These are phyloP conservation scores for Picea abies DNA, from an alignment of 83 land plant species.

Conservation along the genomic window DNA sequence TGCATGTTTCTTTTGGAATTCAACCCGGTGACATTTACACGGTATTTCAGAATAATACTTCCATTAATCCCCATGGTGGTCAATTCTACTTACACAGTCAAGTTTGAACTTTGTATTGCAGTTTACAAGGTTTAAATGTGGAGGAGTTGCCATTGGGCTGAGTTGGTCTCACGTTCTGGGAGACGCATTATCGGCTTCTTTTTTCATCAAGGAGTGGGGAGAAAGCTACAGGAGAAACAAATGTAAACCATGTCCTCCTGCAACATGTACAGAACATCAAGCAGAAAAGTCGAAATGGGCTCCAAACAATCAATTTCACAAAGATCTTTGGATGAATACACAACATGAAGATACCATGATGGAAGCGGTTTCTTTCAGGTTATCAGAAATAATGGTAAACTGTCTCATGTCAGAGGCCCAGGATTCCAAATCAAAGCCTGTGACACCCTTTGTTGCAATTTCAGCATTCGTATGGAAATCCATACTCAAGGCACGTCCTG, in stretches of 20 bases:
- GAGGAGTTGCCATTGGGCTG: conserved; percentile 58
- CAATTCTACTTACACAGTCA: too few species aligned
- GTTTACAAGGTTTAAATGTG: conserved; percentile 70
- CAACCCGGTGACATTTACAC: too few species aligned
- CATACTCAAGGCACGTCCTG: conserved; percentile 33
- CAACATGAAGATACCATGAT: conserved; percentile 44
- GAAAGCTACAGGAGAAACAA: conserved; percentile 8
- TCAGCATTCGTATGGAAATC: conserved; percentile 54
- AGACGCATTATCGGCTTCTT: conserved; percentile 42
- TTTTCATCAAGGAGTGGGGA: conserved; percentile 43
- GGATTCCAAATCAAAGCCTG: background rate
- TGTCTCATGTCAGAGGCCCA: conserved; percentile 22
- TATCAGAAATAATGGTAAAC: conserved; percentile 23
- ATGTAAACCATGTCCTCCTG: background rate
- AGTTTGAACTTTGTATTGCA: conserved; percentile 19
- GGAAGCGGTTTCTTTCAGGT: conserved; percentile 35
- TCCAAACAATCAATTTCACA: conserved; percentile 17
- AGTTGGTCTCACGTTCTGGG: conserved; percentile 74
- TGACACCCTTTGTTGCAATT: conserved; percentile 39
- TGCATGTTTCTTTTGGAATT: too few species aligned
- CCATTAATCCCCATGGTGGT: too few species aligned
- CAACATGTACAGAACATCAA: background rate
- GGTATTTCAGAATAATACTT: too few species aligned
- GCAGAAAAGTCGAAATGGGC: background rate
- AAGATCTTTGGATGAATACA: background rate